Evolutionary conservation across 176 grass and related monocot species (phyloP), one percentile per base, ranked within the genome.

Genomic region (Olyra latifolia): DNA sequence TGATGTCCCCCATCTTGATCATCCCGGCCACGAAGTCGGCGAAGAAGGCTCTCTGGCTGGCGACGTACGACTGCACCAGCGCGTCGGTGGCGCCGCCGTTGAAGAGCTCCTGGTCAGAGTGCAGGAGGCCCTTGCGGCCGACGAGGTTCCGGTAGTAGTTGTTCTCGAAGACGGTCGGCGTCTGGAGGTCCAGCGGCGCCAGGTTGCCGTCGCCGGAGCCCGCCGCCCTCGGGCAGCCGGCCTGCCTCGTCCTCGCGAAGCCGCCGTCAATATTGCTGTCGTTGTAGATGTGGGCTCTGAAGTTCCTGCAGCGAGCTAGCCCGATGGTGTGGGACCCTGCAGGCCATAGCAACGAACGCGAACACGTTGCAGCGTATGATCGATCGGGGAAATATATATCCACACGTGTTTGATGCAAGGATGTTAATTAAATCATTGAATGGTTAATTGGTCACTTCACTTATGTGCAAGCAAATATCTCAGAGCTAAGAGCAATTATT

Each of bases 291-390:
- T 86, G 89, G 0, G 25, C 81, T 32, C 93, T 80, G 66, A 96
- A 96, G 74, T 44, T 86, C 10, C 74, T 86, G 89, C 93, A 96
- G 1, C 90, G 86, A 1, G 90, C 79, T 61, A 46, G 70, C 13
- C 93, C 93, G 7, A 96, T 92, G 41, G 90, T 93, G 77, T 97
- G 93, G 41, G 82, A 67, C 16, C 93, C 93, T 96, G 58, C 9
- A 7, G 4, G 20, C 8, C 8, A 12, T 5, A 44, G 32, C 32
- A 35, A n/a, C n/a, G n/a, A n/a, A n/a, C n/a, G n/a, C n/a, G n/a
- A n/a, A n/a, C n/a, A n/a, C n/a, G n/a, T n/a, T n/a, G n/a, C n/a
- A n/a, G n/a, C n/a, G n/a, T n/a, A n/a, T n/a, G n/a, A n/a, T n/a
- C n/a, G n/a, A n/a, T n/a, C 0, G 39, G 61, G 14, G 56, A 71